These are phyloP conservation scores for Candida buenavistaensis DNA, from an alignment of 1,139 yeast species.

Conservation along the genomic window DNA sequence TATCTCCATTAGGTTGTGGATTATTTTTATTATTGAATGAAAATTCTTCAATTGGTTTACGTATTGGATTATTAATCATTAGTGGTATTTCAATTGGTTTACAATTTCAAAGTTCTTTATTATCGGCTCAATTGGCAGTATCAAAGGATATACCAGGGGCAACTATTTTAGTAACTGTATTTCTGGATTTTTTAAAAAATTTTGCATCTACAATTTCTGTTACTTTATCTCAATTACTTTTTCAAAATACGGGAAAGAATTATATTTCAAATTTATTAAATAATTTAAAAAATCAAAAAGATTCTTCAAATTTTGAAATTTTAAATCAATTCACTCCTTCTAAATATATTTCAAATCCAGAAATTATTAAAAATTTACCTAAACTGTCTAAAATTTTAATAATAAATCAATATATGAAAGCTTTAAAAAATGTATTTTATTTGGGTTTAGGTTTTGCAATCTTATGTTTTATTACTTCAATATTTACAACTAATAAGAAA, in stretches of 20 bases:
- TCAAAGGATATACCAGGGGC: constrained; percentile 52
- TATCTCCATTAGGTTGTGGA: constrained; percentile 56
- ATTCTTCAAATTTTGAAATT: constrained; percentile 18
- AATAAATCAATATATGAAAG: constrained; percentile 33
- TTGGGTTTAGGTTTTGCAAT: constrained; percentile 36
- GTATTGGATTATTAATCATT: constrained; percentile 55
- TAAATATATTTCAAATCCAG: constrained; percentile 30
- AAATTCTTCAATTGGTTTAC: constrained; percentile 32
- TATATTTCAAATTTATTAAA: constrained; percentile 21
- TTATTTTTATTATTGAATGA: constrained; percentile 40
- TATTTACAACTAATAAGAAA: constrained; percentile 38
- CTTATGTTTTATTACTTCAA: constrained; percentile 26
- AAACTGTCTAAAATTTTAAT: constrained; percentile 21
- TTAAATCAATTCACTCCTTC: constrained; percentile 20
- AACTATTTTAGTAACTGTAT: constrained; percentile 49
- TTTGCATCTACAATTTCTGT: constrained; percentile 52
- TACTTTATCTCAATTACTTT: constrained; percentile 48
- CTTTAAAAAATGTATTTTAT: constrained; percentile 43
- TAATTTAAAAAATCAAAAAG: constrained; percentile 13
- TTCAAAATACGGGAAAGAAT: constrained; percentile 27
- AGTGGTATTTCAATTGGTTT: constrained; percentile 59
- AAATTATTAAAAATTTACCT: constrained; percentile 27
- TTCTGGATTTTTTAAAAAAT: constrained; percentile 47
- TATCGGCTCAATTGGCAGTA: constrained; percentile 56
- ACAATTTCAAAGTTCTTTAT: constrained; percentile 50